A percentile compares a stretch with the other conserved stretches of the same genome.
These are phyloP conservation scores for Paramecium tetraurelia DNA, from an alignment of 73 alveolate species.

Conservation along the genomic window DNA sequence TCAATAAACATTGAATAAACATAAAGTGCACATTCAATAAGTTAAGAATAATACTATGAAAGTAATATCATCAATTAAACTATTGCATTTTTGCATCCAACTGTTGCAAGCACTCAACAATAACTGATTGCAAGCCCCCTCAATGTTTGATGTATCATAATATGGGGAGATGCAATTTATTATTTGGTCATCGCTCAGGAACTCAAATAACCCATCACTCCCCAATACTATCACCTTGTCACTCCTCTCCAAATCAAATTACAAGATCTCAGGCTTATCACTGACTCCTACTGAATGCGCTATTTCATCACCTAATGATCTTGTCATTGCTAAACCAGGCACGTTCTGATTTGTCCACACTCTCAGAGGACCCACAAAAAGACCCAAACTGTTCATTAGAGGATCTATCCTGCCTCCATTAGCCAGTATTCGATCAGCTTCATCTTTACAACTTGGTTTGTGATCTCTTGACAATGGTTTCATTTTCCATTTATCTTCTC, in stretches of 20 bases:
- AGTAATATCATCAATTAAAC: conserved; percentile 23
- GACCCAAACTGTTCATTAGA: conserved; percentile 37
- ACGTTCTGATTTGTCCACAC: conserved; percentile 62
- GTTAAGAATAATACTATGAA: conserved; percentile 1
- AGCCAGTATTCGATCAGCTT: conserved; percentile 80
- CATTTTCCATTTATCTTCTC: conserved; percentile 61
- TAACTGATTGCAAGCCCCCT: conserved; percentile 3
- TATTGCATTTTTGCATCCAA: neutral
- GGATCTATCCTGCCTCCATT: conserved; percentile 91
- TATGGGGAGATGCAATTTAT: neutral
- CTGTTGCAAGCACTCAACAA: conserved; percentile 6
- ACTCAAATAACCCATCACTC: conserved; percentile 14
- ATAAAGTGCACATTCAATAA: neutral
- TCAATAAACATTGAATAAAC: neutral
- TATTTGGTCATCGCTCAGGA: neutral
- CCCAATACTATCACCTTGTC: neutral
- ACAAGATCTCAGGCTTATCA: neutral
- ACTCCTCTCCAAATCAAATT: neutral
- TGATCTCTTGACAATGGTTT: conserved; percentile 93
- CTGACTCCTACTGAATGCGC: conserved; percentile 6
- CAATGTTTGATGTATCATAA: neutral
- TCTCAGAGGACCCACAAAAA: conserved; percentile 70
- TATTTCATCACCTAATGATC: conserved; percentile 69
- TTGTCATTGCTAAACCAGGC: conserved; percentile 75
- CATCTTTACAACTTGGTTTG: conserved; percentile 93